Conservation (phyloP, 2,329 filamentous ascomycete species). For the Xylaria sp. region DNA sequence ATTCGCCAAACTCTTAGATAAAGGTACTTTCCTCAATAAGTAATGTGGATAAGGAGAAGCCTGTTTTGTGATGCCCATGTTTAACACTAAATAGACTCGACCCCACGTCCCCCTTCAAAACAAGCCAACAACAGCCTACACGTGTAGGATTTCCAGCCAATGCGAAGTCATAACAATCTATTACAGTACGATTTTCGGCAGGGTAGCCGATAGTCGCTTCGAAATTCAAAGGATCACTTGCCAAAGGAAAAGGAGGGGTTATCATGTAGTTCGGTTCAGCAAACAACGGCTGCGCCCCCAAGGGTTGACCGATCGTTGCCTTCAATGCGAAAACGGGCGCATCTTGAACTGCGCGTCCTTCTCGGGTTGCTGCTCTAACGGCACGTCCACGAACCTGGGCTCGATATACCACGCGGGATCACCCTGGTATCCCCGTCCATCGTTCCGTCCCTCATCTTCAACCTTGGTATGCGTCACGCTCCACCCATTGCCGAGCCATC, state of each 20-base stretch:
- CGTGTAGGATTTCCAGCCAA: conserved; percentile 2
- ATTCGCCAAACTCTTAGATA: no score
- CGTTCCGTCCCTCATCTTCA: conserved; percentile 30
- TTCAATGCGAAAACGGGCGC: conserved; percentile 48
- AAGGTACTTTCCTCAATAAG: neutral
- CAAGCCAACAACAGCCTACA: no score
- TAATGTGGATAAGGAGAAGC: neutral
- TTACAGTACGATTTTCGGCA: conserved; percentile 1
- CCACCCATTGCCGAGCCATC: conserved; percentile 56
- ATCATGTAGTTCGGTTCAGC: neutral
- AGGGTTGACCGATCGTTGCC: neutral
- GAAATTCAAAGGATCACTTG: neutral
- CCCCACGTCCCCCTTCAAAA: conserved; percentile 1
- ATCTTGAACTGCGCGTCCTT: conserved; percentile 44
- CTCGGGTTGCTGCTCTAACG: conserved; percentile 42
- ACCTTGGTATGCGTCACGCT: conserved; percentile 52
- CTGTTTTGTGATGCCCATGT: neutral
- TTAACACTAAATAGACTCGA: neutral
- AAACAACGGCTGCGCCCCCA: neutral
- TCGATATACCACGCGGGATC: conserved; percentile 50
- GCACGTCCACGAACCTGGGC: conserved; percentile 43
- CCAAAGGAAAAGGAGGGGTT: neutral
- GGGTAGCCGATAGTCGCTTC: neutral
- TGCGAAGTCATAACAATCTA: neutral
- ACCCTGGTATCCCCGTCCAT: conserved; percentile 39